Evolutionary conservation across 805 yeast species (phyloP).

Genomic region (Yarrowia osloensis): DNA sequence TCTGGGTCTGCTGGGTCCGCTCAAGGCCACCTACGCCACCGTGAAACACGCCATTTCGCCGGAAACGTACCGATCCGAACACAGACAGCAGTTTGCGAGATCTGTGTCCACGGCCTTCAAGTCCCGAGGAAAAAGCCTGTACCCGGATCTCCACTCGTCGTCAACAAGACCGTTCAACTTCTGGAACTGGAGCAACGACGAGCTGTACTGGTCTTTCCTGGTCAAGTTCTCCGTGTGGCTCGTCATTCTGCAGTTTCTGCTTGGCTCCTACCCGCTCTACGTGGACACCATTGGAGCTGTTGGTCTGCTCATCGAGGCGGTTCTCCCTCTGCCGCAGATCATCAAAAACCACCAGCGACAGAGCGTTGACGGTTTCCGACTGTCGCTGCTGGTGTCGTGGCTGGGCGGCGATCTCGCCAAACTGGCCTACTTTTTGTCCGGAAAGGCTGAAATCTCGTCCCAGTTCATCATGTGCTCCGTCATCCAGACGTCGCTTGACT

Average conservation of each 20-base stretch:
- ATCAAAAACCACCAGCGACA: constrained; percentile 74
- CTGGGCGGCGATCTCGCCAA: constrained; percentile 84
- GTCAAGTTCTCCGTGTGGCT: constrained; percentile 49
- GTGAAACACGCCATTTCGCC: background rate
- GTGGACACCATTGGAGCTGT: constrained; percentile 58
- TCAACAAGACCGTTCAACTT: constrained; percentile 53
- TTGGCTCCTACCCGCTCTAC: constrained; percentile 46
- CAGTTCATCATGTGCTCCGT: constrained; percentile 39
- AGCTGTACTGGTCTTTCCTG: constrained; percentile 64
- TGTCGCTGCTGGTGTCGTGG: constrained; percentile 78
- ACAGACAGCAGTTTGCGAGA: constrained; percentile 7
- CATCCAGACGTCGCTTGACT: constrained; percentile 36
- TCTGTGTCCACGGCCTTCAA: constrained; percentile 17
- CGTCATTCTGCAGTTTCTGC: constrained; percentile 47
- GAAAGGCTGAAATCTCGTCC: constrained; percentile 34
- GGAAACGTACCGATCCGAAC: constrained; percentile 4
- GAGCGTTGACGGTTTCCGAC: constrained; percentile 76
- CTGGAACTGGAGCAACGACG: constrained; percentile 82
- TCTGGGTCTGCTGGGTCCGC: constrained; percentile 2
- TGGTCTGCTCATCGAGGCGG: constrained; percentile 59
- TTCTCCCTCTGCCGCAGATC: constrained; percentile 55
- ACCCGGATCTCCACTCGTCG: background rate
- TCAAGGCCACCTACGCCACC: background rate
- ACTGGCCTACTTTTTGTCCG: constrained; percentile 35
- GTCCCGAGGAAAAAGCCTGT: constrained; percentile 9